Conservation (phyloP, 2,329 filamentous ascomycete genomes). For the Fusarium albidum region DNA sequence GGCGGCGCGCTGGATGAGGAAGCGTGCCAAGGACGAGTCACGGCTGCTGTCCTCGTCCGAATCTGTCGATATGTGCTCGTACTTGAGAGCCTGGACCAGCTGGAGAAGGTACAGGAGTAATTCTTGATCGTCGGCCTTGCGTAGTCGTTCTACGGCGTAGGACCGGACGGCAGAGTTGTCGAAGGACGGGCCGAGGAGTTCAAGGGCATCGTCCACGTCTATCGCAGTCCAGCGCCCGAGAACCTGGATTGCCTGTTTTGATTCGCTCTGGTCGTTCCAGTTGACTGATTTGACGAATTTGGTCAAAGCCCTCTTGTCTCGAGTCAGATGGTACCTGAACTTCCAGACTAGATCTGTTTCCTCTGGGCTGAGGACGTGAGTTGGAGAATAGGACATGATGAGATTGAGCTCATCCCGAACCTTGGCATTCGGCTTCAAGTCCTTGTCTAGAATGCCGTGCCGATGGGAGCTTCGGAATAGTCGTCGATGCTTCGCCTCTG, state of each 20-base stretch:
- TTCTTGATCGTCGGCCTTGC: constrained; percentile 93
- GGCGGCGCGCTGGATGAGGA: constrained; percentile 87
- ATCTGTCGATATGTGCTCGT: constrained; percentile 78
- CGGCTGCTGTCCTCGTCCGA: constrained; percentile 63
- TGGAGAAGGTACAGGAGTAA: constrained; percentile 91
- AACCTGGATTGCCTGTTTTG: constrained; percentile 87
- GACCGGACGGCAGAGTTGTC: constrained; percentile 88
- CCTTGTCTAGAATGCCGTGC: constrained; percentile 92
- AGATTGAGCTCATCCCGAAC: constrained; percentile 91
- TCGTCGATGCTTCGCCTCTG: constrained; percentile 92
- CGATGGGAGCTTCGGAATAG: constrained; percentile 89
- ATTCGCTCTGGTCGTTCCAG: constrained; percentile 87
- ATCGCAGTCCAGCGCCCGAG: constrained; percentile 95
- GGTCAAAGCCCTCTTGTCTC: constrained; percentile 90
- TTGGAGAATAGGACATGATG: constrained; percentile 92
- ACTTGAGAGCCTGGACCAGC: constrained; percentile 94
- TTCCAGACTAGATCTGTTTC: constrained; percentile 98
- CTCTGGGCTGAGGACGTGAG: constrained; percentile 84
- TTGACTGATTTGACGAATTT: constrained; percentile 99
- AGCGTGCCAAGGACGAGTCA: constrained; percentile 87
- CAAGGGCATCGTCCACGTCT: constrained; percentile 94
- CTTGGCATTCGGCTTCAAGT: constrained; percentile 95
- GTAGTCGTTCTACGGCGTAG: constrained; percentile 90
- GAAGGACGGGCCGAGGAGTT: constrained; percentile 91
- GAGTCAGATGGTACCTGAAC: constrained; percentile 91